A percentile compares a stretch with the other conserved stretches of the same genome.
Conservation (phyloP, 139 green algal species). For the Tetradesmus lagerheimii region DNA sequence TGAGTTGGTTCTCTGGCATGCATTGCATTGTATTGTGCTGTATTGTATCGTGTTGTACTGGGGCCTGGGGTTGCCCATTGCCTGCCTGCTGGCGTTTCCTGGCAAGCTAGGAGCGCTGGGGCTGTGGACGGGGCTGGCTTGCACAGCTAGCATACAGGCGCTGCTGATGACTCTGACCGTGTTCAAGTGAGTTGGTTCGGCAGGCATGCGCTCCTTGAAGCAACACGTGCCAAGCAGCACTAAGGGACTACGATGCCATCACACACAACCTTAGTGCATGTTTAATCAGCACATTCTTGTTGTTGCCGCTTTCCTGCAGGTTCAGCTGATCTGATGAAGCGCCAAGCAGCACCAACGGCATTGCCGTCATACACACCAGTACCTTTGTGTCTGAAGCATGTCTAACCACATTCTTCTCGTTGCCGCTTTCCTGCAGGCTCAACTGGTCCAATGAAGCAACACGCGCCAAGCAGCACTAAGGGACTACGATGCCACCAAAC, state of each 20-base stretch:
- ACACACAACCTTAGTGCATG: no score
- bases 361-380: no score
- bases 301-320: no score
- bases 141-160: slow-evolving; percentile 66
- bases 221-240: no score
- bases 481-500: not conserved
- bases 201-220: no score
- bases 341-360: no score
- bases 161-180: slow-evolving; percentile 55
- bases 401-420: no score
- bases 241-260: no score
- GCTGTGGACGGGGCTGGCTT: slow-evolving; percentile 74
- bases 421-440: not conserved
- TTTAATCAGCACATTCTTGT: no score
- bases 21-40: no score
- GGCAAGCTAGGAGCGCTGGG: slow-evolving; percentile 65
- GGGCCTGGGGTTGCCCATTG: slow-evolving; percentile 69
- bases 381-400: no score
- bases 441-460: slow-evolving; percentile 10
- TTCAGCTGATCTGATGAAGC: no score
- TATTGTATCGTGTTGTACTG: slow-evolving; percentile 64
- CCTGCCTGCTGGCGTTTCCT: slow-evolving; percentile 70
- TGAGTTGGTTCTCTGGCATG: not conserved
- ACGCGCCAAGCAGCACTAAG: not conserved
- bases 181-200: slow-evolving; percentile 56